phyloP scores from a whole-genome alignment of 441 rosid species.

The Corymbia citriodora region DNA sequence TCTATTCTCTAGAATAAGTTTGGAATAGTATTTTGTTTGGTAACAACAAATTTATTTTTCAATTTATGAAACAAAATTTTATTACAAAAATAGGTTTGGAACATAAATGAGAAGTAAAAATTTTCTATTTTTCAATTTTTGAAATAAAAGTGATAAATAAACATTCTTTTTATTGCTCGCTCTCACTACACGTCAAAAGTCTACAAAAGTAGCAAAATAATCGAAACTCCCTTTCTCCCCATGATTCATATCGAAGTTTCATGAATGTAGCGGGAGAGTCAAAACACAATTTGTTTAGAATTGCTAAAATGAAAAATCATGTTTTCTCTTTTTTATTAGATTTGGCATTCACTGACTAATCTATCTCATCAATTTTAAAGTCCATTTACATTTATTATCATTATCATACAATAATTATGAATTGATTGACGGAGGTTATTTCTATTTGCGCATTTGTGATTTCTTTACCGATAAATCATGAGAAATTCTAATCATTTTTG shows the following conservation, averaged over 20 bases:
- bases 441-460: background rate
- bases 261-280: background rate
- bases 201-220: background rate
- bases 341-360: too few relatives aligned
- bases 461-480: background rate
- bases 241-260: background rate
- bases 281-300: background rate
- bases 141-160: too few relatives aligned
- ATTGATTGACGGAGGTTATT: background rate
- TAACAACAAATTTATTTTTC: too few relatives aligned
- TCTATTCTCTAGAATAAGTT: too few relatives aligned
- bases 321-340: background rate
- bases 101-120: too few relatives aligned
- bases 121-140: too few relatives aligned
- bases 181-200: background rate
- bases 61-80: too few relatives aligned
- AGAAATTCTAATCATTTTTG: too few relatives aligned
- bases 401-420: background rate
- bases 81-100: too few relatives aligned
- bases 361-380: background rate
- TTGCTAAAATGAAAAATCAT: background rate
- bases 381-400: background rate
- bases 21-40: too few relatives aligned
- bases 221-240: background rate
- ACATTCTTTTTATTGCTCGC: too few relatives aligned